A percentile compares a stretch with the other conserved stretches of the same genome.
Conservation (phyloP, 345 rosid species). For the Orychophragmus violaceus region DNA sequence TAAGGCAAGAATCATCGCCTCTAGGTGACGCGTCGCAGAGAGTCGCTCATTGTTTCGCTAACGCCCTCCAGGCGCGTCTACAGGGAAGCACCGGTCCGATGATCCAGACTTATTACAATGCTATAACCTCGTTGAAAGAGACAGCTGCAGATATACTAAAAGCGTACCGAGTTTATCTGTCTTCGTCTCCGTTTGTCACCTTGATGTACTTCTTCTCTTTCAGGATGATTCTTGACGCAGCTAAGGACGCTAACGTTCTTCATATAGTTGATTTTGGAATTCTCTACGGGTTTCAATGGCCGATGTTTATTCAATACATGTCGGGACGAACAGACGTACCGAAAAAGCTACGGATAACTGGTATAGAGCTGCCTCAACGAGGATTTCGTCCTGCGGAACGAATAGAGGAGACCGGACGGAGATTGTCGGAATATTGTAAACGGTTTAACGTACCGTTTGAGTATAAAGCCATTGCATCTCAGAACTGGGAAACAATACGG, state of each 20-base stretch:
- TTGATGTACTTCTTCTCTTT: conserved; percentile 47
- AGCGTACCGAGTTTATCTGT: conserved; percentile 51
- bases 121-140: conserved; percentile 29
- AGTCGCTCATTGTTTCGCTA: conserved; percentile 71
- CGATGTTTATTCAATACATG: conserved; percentile 59
- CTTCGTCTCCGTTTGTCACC: conserved; percentile 53
- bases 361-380: conserved; percentile 71
- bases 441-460: conserved; percentile 71
- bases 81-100: conserved; percentile 34
- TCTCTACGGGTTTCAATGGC: conserved; percentile 82
- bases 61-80: conserved; percentile 77
- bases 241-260: conserved; percentile 47
- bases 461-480: conserved; percentile 51
- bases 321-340: conserved; percentile 42
- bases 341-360: conserved; percentile 66
- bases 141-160: conserved; percentile 60
- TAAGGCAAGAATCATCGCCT: conserved; percentile 58
- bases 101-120: conserved; percentile 29
- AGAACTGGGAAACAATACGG: conserved; percentile 60
- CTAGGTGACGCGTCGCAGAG: conserved; percentile 71
- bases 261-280: conserved; percentile 84
- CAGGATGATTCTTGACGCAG: conserved; percentile 36
- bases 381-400: conserved; percentile 65
- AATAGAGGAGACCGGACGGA: conserved; percentile 66
- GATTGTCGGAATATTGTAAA: conserved; percentile 57